Base-by-base conservation (phyloP, 2,329 filamentous ascomycete species). In the Nigrograna mackinnonii region DNA sequence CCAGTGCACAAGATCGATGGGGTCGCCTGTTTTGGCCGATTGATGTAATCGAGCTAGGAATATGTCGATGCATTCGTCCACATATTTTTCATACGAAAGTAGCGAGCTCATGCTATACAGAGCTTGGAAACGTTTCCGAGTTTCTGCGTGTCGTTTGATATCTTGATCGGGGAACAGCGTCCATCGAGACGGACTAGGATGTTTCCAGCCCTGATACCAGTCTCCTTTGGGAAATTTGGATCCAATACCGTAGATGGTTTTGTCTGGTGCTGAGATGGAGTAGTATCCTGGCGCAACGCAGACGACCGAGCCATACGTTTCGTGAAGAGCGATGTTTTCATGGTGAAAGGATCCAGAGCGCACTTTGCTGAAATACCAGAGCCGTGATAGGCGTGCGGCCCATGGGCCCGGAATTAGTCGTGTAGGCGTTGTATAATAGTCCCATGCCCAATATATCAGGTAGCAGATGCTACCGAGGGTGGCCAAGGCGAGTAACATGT, bases 361-460 rank as follows among this genome's bases (percentile, higher is more conserved):
- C 44, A 63, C 67, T 50, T 88, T 83, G 52, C 78, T 74, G 50
- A 89, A 81, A 12, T 86, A 76, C 85, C 86, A 91, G 72, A 80
- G 81, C 57, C 90, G 79, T 6, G 84, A 86, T 31, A 78, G 70
- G 2, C 70, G 82, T 13, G 87, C 87, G 22, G 87, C 55, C 22
- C 83, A 74, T 0, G 86, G 87, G 0, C 87, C 87, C 0, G 87
- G 87, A 50, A 86, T 87, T 55, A 24, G 35, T 22, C 44, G 40
- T 3, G 50, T 28, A 4, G 52, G 47, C 2, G 45, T 47, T 9
- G 31, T 17, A 17, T 14, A 33, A 33, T 14, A 17, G 9, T 33
- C 11, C 31, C 31, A 33, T 17, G 18, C 16, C 16, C 11, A 33
- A 17, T 17, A 17, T 17, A 33, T 9, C 9, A 28, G 9, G 24